Percentiles rank a stretch among this genome's conserved stretches.
Evolutionary conservation across 2,329 filamentous ascomycete species (phyloP).

Genomic region (Juglanconis sp.): DNA sequence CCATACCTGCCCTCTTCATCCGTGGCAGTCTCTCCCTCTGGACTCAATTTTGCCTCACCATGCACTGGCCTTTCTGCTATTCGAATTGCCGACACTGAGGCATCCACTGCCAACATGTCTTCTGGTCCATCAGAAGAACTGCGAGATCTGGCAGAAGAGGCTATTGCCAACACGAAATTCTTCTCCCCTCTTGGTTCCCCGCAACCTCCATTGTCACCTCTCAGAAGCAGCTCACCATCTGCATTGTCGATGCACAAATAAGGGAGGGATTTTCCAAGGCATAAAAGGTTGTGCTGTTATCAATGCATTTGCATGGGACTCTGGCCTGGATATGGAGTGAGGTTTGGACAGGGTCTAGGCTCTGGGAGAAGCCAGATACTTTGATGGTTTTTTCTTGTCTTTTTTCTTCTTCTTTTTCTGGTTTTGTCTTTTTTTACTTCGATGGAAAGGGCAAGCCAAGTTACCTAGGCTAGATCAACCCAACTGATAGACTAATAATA

Average conservation of each 20-base stretch:
- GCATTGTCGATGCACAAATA: background rate
- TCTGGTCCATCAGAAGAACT: conserved; percentile 1
- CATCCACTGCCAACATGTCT: background rate
- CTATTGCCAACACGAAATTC: background rate
- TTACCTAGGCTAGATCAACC: too few species aligned
- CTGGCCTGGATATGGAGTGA: background rate
- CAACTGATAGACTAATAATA: too few species aligned
- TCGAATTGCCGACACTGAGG: background rate
- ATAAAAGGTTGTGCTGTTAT: background rate
- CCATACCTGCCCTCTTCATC: background rate
- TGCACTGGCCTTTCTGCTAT: background rate
- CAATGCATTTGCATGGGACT: background rate
- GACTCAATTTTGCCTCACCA: background rate
- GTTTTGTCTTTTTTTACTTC: background rate
- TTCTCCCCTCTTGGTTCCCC: conserved; percentile 6
- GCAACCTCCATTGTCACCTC: background rate
- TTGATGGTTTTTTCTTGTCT: background rate
- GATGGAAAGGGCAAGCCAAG: too few species aligned
- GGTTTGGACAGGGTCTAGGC: background rate
- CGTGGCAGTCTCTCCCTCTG: background rate
- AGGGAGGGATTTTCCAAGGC: background rate
- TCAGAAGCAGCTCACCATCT: background rate
- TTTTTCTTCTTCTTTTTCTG: background rate
- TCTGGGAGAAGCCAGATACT: background rate
- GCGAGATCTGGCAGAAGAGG: conserved; percentile 9